phyloP scores from a whole-genome alignment of 257 asterid species.

The Ilex asprella region DNA sequence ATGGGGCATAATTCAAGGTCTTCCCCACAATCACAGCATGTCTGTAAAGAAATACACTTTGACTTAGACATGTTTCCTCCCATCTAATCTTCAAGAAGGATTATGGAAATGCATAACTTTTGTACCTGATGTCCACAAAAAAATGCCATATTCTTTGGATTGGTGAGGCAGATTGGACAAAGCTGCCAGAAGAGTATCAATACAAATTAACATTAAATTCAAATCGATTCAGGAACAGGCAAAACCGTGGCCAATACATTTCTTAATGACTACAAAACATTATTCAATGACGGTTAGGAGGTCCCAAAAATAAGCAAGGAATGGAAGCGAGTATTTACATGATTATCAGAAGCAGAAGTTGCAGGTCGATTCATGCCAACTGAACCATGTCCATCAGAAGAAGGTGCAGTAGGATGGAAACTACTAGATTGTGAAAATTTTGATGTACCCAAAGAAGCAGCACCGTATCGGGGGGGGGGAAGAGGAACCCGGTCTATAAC shows the following conservation, averaged over 20 bases:
- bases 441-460: slow-evolving; percentile 44
- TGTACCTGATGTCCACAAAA: slow-evolving; percentile 96
- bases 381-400: slow-evolving; percentile 32
- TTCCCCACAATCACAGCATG: slow-evolving; percentile 78
- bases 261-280: background rate
- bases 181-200: slow-evolving; percentile 36
- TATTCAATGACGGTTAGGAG: background rate
- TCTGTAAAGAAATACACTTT: slow-evolving; percentile 33
- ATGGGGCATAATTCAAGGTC: slow-evolving; percentile 65
- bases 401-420: slow-evolving; percentile 64
- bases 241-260: background rate
- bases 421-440: slow-evolving; percentile 53
- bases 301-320: background rate
- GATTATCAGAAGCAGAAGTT: slow-evolving; percentile 53
- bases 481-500: slow-evolving; percentile 64
- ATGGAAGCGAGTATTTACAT: slow-evolving; percentile 30
- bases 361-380: slow-evolving; percentile 31
- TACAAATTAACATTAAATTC: background rate
- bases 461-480: slow-evolving; percentile 74
- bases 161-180: slow-evolving; percentile 80
- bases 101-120: slow-evolving; percentile 1
- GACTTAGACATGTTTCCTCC: background rate
- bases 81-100: background rate
- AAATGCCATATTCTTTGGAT: slow-evolving; percentile 84
- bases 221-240: background rate